Percentiles rank a stretch among this genome's conserved stretches.
Conservation (phyloP, 2,329 filamentous ascomycete genomes). For the Colletotrichum cuscutae region DNA sequence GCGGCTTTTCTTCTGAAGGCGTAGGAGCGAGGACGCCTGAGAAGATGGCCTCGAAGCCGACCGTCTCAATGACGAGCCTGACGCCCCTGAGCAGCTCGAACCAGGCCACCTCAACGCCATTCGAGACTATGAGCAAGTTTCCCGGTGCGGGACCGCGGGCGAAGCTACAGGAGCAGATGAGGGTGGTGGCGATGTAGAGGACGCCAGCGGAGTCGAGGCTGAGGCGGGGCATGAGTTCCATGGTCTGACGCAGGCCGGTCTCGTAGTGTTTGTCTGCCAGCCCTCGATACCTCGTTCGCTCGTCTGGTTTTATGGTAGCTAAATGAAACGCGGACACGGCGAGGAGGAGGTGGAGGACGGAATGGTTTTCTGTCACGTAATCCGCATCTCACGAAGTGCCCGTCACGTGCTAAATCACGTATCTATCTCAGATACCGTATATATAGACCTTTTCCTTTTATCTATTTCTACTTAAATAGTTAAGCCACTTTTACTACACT, state of each 20-base stretch:
- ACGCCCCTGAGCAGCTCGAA: slow-evolving; percentile 35
- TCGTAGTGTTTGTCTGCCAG: slow-evolving; percentile 32
- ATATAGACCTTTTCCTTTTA: too few species aligned
- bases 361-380: slow-evolving; percentile 17
- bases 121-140: slow-evolving; percentile 34
- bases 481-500: too few species aligned
- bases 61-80: slow-evolving; percentile 31
- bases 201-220: slow-evolving; percentile 26
- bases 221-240: slow-evolving; percentile 18
- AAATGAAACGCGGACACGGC: slow-evolving; percentile 17
- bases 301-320: background rate
- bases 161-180: slow-evolving; percentile 28
- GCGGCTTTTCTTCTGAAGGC: background rate
- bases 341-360: slow-evolving; percentile 30
- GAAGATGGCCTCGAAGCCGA: slow-evolving; percentile 33
- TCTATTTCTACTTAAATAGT: too few species aligned
- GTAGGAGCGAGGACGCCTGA: slow-evolving; percentile 27
- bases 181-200: slow-evolving; percentile 26
- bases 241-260: slow-evolving; percentile 22
- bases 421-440: too few species aligned
- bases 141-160: slow-evolving; percentile 30
- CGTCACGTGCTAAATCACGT: too few species aligned
- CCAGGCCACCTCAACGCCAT: slow-evolving; percentile 35
- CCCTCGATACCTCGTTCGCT: background rate
- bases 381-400: too few species aligned